Conservation (phyloP, 176 grass and related monocot genomes). For the Tillandsia leiboldiana region DNA sequence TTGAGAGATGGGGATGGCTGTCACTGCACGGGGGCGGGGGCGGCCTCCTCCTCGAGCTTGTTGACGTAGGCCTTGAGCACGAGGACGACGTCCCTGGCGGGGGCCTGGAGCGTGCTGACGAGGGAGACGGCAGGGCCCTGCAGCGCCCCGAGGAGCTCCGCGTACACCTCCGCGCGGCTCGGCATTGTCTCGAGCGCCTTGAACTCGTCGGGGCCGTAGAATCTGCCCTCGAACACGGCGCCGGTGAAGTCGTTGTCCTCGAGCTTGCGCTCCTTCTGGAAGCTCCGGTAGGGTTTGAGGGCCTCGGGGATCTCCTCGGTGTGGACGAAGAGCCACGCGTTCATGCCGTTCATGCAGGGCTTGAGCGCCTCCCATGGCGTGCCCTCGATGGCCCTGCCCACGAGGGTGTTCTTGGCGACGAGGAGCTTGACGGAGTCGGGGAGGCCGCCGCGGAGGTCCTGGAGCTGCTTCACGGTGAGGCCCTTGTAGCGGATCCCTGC, state of each 20-base stretch:
- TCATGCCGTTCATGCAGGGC: conserved; percentile 83
- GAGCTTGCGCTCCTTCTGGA: conserved; percentile 77
- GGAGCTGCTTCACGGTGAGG: conserved; percentile 69
- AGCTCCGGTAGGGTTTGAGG: conserved; percentile 69
- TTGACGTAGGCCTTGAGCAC: too few relatives aligned
- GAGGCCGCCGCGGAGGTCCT: conserved; percentile 55
- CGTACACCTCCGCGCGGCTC: conserved; percentile 60
- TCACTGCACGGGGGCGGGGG: too few relatives aligned
- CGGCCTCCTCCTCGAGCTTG: too few relatives aligned
- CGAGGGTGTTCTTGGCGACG: conserved; percentile 85
- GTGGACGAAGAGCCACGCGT: conserved; percentile 94
- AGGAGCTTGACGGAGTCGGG: conserved; percentile 44
- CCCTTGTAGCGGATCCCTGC: conserved; percentile 94
- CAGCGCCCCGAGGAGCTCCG: conserved; percentile 68
- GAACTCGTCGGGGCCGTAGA: conserved; percentile 88
- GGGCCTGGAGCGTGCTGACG: conserved; percentile 39
- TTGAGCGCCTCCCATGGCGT: conserved; percentile 66
- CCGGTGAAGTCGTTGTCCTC: conserved; percentile 90
- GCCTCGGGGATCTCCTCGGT: conserved; percentile 91
- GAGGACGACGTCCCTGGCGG: conserved; percentile 17
- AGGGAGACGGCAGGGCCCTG: conserved; percentile 67
- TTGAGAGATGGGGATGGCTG: too few relatives aligned
- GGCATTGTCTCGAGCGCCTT: conserved; percentile 77
- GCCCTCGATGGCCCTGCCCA: conserved; percentile 64
- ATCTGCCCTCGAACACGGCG: conserved; percentile 77